Percentiles rank a stretch among this genome's conserved stretches.
Evolutionary conservation across 306 rosid species (phyloP).

Genomic region (Pyrus betulifolia): DNA sequence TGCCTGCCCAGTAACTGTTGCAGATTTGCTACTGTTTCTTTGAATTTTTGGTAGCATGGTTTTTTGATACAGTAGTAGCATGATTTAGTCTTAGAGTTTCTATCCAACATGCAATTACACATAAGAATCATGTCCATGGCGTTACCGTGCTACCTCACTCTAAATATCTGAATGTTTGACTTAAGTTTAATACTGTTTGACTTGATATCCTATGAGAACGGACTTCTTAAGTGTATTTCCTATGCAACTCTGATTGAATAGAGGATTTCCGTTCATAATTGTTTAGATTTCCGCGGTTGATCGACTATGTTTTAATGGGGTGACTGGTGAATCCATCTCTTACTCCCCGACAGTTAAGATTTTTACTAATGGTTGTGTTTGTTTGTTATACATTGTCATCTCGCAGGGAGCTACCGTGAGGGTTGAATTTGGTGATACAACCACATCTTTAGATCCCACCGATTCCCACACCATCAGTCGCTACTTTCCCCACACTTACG

Average conservation of each 20-base stretch:
- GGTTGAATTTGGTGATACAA: constrained; percentile 89
- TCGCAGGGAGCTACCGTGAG: constrained; percentile 86
- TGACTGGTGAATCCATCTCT: neutral
- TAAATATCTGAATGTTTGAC: too few relatives aligned
- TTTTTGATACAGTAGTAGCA: too few relatives aligned
- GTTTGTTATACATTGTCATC: neutral
- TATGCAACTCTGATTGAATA: neutral
- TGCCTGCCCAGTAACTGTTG: neutral
- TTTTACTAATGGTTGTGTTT: neutral
- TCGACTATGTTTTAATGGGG: neutral
- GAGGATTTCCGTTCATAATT: neutral
- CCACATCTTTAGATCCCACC: constrained; percentile 67
- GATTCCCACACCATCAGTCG: constrained; percentile 58
- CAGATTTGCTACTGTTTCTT: neutral
- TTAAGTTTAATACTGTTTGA: neutral
- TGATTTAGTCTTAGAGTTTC: neutral
- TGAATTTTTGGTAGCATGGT: neutral
- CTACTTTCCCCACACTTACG: constrained; percentile 68
- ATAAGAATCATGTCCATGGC: too few relatives aligned
- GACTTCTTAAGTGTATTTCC: neutral
- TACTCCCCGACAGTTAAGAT: neutral
- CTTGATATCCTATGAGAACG: neutral
- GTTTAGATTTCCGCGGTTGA: neutral
- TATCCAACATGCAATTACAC: neutral
- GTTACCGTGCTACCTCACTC: too few relatives aligned